These are phyloP conservation scores for Russula sp. DNA, from an alignment of 768 basidiomycete species.

Conservation along the genomic window DNA sequence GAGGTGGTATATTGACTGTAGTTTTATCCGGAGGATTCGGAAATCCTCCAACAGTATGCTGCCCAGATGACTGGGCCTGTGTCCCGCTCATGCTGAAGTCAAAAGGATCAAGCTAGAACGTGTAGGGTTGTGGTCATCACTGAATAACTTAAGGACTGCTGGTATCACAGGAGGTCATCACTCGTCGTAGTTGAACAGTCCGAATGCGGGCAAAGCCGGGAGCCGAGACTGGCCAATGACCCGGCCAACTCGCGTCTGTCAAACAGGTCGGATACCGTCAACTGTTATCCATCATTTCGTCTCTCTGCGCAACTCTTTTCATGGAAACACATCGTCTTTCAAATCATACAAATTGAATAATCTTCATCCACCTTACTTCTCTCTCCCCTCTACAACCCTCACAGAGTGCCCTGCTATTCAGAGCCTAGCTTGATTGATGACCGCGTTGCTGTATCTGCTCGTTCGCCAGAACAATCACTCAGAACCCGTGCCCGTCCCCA, in stretches of 20 bases:
- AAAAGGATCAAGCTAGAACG: neutral
- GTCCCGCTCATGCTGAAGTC: neutral
- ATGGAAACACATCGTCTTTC: neutral
- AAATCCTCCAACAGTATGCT: neutral
- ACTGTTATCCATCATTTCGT: neutral
- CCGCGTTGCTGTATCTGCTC: neutral
- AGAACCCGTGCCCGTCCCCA: neutral
- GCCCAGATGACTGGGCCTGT: neutral
- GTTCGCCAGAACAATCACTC: slow-evolving; percentile 14
- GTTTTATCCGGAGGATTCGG: neutral
- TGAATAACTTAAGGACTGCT: neutral
- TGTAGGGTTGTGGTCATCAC: neutral
- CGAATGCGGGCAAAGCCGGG: neutral
- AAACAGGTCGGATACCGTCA: too few relatives aligned
- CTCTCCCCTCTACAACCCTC: neutral
- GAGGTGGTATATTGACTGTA: slow-evolving; percentile 8
- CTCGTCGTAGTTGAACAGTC: too few relatives aligned
- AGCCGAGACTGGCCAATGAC: neutral
- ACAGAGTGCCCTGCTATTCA: neutral
- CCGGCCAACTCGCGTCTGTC: too few relatives aligned
- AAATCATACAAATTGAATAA: neutral
- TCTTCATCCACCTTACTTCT: neutral
- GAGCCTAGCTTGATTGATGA: neutral
- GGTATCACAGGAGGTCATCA: neutral
- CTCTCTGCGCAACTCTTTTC: neutral